Conservation (phyloP, 345 rosid genomes). For the Toxicodendron radicans region DNA sequence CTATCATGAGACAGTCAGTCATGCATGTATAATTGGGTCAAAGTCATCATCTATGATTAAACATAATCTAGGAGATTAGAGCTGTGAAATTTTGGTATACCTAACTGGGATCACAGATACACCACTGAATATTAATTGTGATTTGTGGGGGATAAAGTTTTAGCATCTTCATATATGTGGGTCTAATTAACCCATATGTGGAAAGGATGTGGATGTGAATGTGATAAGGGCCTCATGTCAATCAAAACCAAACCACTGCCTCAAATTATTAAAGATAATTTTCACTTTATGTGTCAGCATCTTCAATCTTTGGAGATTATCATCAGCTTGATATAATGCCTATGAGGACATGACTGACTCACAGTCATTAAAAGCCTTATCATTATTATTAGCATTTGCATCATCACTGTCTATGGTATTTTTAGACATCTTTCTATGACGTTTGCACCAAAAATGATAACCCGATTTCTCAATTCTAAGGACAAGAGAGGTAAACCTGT, state of each 20-base stretch:
- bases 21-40: not conserved
- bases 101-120: not conserved
- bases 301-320: not conserved
- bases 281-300: not conserved
- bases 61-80: not conserved
- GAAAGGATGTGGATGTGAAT: not conserved
- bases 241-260: not conserved
- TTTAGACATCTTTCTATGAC: too few relatives aligned
- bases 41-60: not conserved
- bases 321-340: too few relatives aligned
- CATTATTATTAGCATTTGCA: too few relatives aligned
- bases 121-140: not conserved
- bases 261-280: not conserved
- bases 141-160: not conserved
- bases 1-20: not conserved
- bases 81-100: not conserved
- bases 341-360: too few relatives aligned
- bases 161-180: not conserved
- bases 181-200: too few relatives aligned
- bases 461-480: too few relatives aligned
- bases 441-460: too few relatives aligned
- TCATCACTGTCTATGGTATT: too few relatives aligned
- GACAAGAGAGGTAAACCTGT: too few relatives aligned
- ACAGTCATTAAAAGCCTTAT: too few relatives aligned
- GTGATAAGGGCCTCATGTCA: conserved; percentile 12